These are phyloP conservation scores for Paecilomyces sp. DNA, from an alignment of 2,329 filamentous ascomycete species.

Conservation along the genomic window DNA sequence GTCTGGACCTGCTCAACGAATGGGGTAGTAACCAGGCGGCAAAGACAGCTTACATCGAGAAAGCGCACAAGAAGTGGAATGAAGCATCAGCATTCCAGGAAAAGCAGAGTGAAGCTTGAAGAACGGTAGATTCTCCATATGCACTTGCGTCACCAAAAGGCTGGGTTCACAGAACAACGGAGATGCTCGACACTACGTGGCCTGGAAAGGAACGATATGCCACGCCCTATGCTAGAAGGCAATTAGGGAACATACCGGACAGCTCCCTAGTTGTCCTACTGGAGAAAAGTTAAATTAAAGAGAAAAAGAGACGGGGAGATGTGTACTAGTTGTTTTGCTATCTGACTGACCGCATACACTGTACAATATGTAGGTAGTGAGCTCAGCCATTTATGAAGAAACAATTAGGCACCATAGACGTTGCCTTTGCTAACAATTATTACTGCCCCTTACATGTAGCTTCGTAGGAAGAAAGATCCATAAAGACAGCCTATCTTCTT, in stretches of 20 bases:
- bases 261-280: not conserved
- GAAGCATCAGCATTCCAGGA: slow-evolving; percentile 31
- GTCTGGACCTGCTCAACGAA: slow-evolving; percentile 44
- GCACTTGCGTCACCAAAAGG: not conserved
- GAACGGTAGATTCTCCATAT: not conserved
- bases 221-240: not conserved
- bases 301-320: not conserved
- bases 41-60: slow-evolving; percentile 43
- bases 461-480: no score
- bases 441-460: not conserved
- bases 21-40: slow-evolving; percentile 45
- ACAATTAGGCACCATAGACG: not conserved
- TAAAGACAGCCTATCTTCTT: not conserved
- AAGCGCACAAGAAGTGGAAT: slow-evolving; percentile 33
- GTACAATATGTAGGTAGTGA: not conserved
- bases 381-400: not conserved
- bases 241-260: not conserved
- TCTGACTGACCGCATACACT: not conserved
- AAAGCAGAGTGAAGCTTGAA: slow-evolving; percentile 8
- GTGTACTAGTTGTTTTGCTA: slow-evolving; percentile 1
- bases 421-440: not conserved
- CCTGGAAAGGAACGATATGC: not conserved
- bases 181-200: not conserved
- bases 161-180: not conserved
- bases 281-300: not conserved